These are phyloP conservation scores for Pseudocercospora fijiensis DNA, from an alignment of 2,329 filamentous ascomycete species.

Conservation along the genomic window DNA sequence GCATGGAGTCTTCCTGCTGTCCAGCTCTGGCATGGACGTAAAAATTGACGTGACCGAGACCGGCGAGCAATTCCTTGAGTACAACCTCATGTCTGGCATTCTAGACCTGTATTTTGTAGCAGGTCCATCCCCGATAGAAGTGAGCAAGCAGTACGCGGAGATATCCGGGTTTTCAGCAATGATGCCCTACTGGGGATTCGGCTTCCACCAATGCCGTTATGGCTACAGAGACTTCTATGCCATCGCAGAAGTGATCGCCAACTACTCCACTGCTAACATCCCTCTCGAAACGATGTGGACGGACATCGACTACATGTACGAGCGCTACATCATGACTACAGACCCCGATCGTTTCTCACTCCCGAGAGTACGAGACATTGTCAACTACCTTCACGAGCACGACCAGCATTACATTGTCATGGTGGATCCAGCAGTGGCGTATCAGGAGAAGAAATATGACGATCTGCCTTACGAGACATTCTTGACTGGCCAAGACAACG, in stretches of 20 bases:
- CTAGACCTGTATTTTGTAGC: constrained; percentile 61
- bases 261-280: constrained; percentile 63
- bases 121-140: constrained; percentile 47
- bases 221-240: constrained; percentile 57
- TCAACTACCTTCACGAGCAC: constrained; percentile 52
- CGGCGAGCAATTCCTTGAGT: constrained; percentile 68
- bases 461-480: constrained; percentile 47
- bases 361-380: constrained; percentile 61
- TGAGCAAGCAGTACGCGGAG: constrained; percentile 51
- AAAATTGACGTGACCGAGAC: constrained; percentile 62
- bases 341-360: constrained; percentile 65
- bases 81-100: constrained; percentile 73
- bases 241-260: constrained; percentile 65
- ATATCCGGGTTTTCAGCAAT: constrained; percentile 49
- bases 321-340: constrained; percentile 60
- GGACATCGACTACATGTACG: constrained; percentile 44
- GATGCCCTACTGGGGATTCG: constrained; percentile 54
- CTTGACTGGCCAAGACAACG: constrained; percentile 60
- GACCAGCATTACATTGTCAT: constrained; percentile 56
- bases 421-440: constrained; percentile 66
- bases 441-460: constrained; percentile 36
- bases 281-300: constrained; percentile 72
- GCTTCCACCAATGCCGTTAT: constrained; percentile 52
- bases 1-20: constrained; percentile 67
- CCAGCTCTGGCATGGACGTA: constrained; percentile 73